phyloP scores from a whole-genome alignment of 2,329 filamentous ascomycete species.

The Phyllosticta paracitricarpa region DNA sequence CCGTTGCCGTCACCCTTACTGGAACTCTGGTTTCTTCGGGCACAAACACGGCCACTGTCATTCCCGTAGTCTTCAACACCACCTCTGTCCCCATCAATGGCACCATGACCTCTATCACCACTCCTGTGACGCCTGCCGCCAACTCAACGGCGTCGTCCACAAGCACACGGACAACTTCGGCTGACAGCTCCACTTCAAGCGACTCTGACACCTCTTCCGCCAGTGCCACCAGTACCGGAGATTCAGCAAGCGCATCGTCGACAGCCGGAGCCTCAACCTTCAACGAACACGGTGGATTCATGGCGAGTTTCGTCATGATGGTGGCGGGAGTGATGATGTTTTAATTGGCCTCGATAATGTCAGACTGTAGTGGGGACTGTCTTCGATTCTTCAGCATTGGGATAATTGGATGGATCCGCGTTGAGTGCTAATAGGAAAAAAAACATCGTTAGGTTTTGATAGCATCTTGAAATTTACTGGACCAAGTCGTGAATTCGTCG shows the following conservation, averaged over 20 bases:
- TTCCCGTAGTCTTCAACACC: slow-evolving; percentile 1
- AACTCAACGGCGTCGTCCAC: background rate
- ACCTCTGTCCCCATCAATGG: background rate
- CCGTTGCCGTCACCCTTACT: background rate
- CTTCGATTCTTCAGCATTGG: background rate
- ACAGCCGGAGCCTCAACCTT: background rate
- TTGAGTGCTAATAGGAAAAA: background rate
- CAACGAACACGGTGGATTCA: background rate
- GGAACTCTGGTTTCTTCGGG: background rate
- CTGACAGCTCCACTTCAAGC: background rate
- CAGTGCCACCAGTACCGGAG: background rate
- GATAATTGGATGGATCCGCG: background rate
- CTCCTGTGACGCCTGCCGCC: background rate
- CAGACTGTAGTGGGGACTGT: background rate
- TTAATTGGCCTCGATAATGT: background rate
- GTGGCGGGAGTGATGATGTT: background rate
- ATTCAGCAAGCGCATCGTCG: background rate
- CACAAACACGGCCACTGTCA: background rate
- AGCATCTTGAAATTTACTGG: slow-evolving; percentile 36
- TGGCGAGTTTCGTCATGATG: background rate
- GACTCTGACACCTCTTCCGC: background rate
- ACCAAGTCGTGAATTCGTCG: slow-evolving; percentile 75
- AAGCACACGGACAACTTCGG: background rate
- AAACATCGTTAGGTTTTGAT: slow-evolving; percentile 3
- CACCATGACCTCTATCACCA: background rate